Evolutionary conservation across 768 basidiomycete species (phyloP), one percentile per base, ranked within the genome.

Genomic region (Naganishia vishniacii): DNA sequence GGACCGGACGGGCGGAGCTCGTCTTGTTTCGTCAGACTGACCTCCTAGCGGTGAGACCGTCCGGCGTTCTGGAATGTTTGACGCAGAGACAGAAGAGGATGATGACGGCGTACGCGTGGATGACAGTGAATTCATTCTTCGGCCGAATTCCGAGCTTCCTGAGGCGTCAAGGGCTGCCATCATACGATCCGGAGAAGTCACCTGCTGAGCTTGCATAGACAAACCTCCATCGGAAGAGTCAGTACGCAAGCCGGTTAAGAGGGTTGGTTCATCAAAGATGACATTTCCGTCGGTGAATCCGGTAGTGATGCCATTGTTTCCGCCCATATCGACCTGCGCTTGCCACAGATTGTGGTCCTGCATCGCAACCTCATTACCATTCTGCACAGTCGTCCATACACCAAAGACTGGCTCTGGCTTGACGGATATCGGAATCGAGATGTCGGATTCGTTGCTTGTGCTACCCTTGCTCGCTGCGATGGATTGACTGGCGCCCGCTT

Each of bases 41-140:
- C 48, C 62, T 20, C 44, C 56, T 9, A 41, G 25, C 16, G 41
- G 34, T 15, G 41, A 44, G 18, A 31, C 48, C 18, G 53, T 56
- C 4, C 53, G 53, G 40, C 20, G 13, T 3, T 40, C 15, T 5
- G 34, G 15, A 23, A 40, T 32, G 20, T 56, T 56, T 23, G 53
- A 37, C 11, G 23, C 20, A 5, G 53, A 56, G 13, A 56, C 3
- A 2, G 53, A 56, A 7, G 53, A 56, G 13, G 34, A 56, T 18
- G 53, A 37, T 25, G 53, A 56, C 11, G 53, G 20, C 11, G 53
- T 51, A 25, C 62, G 37, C 23, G 34, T 48, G 18, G 62, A 63
- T 3, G 48, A 49, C 18, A 63, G 53, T 5, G 62, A 66, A 26
- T 66, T 66, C 65, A 66, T 66, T 16, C 65, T 26, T 16, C 44